These are phyloP conservation scores for Grammothele lineata DNA, from an alignment of 768 basidiomycete species.

Conservation along the genomic window DNA sequence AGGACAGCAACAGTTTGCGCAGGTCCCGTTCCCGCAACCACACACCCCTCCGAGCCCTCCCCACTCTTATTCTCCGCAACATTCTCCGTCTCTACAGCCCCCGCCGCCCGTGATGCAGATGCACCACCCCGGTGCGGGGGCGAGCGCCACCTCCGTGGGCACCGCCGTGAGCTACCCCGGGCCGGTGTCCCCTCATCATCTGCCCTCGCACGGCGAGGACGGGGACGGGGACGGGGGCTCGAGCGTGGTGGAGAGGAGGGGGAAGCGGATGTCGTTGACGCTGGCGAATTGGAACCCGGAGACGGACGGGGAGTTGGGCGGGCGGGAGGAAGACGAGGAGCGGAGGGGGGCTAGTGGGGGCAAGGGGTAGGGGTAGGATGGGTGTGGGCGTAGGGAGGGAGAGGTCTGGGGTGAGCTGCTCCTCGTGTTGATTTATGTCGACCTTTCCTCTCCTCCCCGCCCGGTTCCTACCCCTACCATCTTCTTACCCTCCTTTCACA, in stretches of 20 bases:
- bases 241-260: constrained; percentile 11
- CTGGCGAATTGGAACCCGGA: constrained; percentile 23
- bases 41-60: background rate
- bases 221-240: constrained; percentile 1
- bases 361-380: too few species aligned
- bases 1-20: too few species aligned
- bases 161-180: constrained; percentile 14
- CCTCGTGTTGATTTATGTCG: too few species aligned
- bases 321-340: constrained; percentile 7
- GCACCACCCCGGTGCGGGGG: constrained; percentile 2
- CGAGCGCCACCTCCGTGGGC: constrained; percentile 12
- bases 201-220: constrained; percentile 7
- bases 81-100: background rate
- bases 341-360: too few species aligned
- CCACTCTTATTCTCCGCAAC: background rate
- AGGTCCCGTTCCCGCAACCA: too few species aligned
- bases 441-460: too few species aligned
- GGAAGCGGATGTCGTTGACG: constrained; percentile 22
- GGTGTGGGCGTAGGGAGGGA: too few species aligned
- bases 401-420: too few species aligned
- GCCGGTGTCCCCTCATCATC: constrained; percentile 12
- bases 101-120: background rate
- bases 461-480: too few species aligned
- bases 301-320: constrained; percentile 16
- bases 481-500: too few species aligned